A percentile compares a stretch with the other conserved stretches of the same genome.
Evolutionary conservation across 345 rosid genomes (phyloP).

Genomic region (Arabis alpina): DNA sequence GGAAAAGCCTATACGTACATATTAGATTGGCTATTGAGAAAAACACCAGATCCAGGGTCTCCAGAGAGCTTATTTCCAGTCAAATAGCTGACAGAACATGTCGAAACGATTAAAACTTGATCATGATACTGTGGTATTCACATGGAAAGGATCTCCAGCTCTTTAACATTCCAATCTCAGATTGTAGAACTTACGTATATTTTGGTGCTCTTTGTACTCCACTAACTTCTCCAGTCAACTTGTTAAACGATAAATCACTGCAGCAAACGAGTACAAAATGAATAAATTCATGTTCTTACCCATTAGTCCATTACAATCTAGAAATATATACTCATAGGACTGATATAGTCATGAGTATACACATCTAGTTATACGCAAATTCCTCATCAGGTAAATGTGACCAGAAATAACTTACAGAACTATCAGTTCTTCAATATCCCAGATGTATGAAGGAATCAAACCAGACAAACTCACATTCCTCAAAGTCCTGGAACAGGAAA

Average conservation of each 20-base stretch:
- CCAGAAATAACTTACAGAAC: constrained; percentile 22
- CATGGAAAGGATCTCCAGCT: not conserved
- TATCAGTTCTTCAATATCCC: not conserved
- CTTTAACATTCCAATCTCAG: not conserved
- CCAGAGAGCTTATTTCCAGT: constrained; percentile 33
- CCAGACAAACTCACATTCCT: constrained; percentile 35
- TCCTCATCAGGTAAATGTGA: not conserved
- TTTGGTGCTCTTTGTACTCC: not conserved
- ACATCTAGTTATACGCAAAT: not conserved
- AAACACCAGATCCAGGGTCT: constrained; percentile 12
- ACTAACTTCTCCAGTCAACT: constrained; percentile 21
- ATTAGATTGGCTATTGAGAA: not conserved
- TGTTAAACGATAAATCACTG: constrained; percentile 40
- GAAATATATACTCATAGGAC: not conserved
- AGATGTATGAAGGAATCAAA: constrained; percentile 20
- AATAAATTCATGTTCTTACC: not conserved
- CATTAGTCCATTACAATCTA: not conserved
- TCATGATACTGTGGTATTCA: not conserved
- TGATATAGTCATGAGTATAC: not conserved
- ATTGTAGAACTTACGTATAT: constrained; percentile 25
- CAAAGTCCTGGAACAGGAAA: constrained; percentile 15
- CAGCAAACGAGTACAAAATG: not conserved
- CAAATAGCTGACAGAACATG: constrained; percentile 32
- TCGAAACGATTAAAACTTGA: not conserved
- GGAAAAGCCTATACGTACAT: constrained; percentile 17